These are phyloP conservation scores for Pichia kudriavzevii DNA, from an alignment of 1,139 yeast species.

Conservation along the genomic window DNA sequence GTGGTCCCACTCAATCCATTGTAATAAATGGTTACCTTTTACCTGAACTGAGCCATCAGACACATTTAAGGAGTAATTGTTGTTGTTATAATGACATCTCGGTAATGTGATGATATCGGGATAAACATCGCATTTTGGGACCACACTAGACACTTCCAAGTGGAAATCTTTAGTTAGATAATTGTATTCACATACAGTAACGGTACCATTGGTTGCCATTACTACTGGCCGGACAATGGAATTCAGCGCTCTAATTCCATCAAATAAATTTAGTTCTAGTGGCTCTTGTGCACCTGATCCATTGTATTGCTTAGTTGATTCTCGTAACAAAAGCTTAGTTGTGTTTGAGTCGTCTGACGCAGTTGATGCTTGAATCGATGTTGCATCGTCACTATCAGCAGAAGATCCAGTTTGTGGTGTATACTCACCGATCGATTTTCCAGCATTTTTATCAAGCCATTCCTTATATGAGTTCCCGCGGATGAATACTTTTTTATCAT, in stretches of 20 bases:
- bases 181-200: constrained; percentile 47
- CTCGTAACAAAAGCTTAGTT: too few relatives aligned
- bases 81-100: constrained; percentile 53
- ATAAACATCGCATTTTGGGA: constrained; percentile 1
- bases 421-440: not conserved
- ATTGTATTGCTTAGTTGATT: not conserved
- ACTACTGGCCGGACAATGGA: constrained; percentile 73
- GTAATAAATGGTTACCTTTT: constrained; percentile 41
- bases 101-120: constrained; percentile 53
- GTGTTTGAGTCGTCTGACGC: constrained; percentile 7
- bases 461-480: constrained; percentile 8
- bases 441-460: constrained; percentile 12
- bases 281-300: not conserved
- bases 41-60: constrained; percentile 46
- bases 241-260: constrained; percentile 62
- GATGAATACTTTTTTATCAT: constrained; percentile 2
- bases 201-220: constrained; percentile 47
- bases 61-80: constrained; percentile 38
- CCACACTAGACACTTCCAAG: constrained; percentile 35
- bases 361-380: not conserved
- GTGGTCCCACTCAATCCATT: constrained; percentile 68
- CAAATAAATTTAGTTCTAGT: constrained; percentile 24
- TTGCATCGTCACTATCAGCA: constrained; percentile 13
- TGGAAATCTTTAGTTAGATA: constrained; percentile 39
- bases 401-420: constrained; percentile 4